These are phyloP conservation scores for Trypanosoma caninum DNA, from an alignment of 208 protist genomes.

Conservation along the genomic window DNA sequence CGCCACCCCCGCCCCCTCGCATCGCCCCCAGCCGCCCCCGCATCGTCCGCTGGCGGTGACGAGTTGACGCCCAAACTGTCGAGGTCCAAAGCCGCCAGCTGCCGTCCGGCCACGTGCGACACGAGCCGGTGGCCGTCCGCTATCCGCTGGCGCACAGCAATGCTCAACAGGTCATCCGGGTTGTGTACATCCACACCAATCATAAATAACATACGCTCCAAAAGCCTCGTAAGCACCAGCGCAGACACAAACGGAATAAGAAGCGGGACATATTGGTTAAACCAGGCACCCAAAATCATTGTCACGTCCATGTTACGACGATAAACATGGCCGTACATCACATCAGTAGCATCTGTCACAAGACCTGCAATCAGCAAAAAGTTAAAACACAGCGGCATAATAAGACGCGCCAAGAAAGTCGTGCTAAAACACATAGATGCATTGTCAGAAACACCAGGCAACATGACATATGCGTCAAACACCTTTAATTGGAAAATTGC, in stretches of 20 bases:
- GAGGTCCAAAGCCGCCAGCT: slow-evolving; percentile 48
- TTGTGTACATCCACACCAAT: slow-evolving; percentile 80
- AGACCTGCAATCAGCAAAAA: slow-evolving; percentile 83
- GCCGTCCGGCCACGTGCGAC: slow-evolving; percentile 59
- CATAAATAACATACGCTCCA: slow-evolving; percentile 51
- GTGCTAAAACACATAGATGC: slow-evolving; percentile 88
- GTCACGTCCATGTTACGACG: slow-evolving; percentile 87
- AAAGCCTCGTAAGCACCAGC: slow-evolving; percentile 69
- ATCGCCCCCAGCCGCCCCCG: not conserved
- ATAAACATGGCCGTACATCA: slow-evolving; percentile 87
- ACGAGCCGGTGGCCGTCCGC: slow-evolving; percentile 72
- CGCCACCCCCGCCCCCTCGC: slow-evolving; percentile 36
- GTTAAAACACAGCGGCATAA: slow-evolving; percentile 92
- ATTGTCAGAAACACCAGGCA: slow-evolving; percentile 84
- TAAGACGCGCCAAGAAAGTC: slow-evolving; percentile 82
- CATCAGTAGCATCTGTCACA: slow-evolving; percentile 48
- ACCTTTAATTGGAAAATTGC: slow-evolving; percentile 89
- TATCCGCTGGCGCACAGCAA: slow-evolving; percentile 77
- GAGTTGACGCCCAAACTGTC: not conserved
- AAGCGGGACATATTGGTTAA: slow-evolving; percentile 86
- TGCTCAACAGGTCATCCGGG: slow-evolving; percentile 63
- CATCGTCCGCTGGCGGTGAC: not conserved
- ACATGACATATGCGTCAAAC: slow-evolving; percentile 88
- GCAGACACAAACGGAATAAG: slow-evolving; percentile 82
- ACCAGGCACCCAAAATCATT: slow-evolving; percentile 61